Evolutionary conservation across 1,284 basidiomycete genomes (phyloP), one percentile per base, ranked within the genome.

Genomic region (Takashimella koratensis): DNA sequence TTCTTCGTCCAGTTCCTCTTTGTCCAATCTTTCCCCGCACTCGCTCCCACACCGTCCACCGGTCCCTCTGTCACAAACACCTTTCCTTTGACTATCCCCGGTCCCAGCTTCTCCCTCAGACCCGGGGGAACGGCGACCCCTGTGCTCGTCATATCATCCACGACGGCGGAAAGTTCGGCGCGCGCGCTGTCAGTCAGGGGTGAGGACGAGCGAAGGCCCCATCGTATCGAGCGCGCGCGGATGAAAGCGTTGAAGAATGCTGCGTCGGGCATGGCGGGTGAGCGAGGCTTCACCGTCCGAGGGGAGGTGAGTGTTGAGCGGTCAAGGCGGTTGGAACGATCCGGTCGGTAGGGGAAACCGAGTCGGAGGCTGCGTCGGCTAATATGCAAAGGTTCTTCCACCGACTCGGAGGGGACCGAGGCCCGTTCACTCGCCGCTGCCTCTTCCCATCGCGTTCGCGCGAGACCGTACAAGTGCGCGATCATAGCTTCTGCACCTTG

Each of bases 241-340:
- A 63, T 57, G 13, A 63, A 47, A 0, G 57, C 51, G 12, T 59
- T 42, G 49, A 64, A 65, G 49, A 62, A 67, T 3, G 47, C 46
- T 23, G 54, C 51, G 23, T 59, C 56, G 11, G 54, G 56, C 23
- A 42, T 39, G 20, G 43, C 36, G 36, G 22, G n/a, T 5, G 26
- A 47, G 39, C 44, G 54, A 36, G 30, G 16, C 16, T 36, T 36
- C 16, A 36, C n/a, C n/a, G n/a, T n/a, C n/a, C n/a, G n/a, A n/a
- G n/a, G n/a, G n/a, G n/a, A n/a, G n/a, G n/a, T n/a, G n/a, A n/a
- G n/a, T n/a, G n/a, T n/a, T n/a, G n/a, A n/a, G n/a, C n/a, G n/a
- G n/a, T n/a, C n/a, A n/a, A n/a, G n/a, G n/a, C n/a, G n/a, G n/a
- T n/a, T n/a, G n/a, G n/a, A n/a, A n/a, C n/a, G n/a, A n/a, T n/a